Evolutionary conservation across 2,329 filamentous ascomycete species (phyloP).

Genomic region (Alternaria tenuissima): DNA sequence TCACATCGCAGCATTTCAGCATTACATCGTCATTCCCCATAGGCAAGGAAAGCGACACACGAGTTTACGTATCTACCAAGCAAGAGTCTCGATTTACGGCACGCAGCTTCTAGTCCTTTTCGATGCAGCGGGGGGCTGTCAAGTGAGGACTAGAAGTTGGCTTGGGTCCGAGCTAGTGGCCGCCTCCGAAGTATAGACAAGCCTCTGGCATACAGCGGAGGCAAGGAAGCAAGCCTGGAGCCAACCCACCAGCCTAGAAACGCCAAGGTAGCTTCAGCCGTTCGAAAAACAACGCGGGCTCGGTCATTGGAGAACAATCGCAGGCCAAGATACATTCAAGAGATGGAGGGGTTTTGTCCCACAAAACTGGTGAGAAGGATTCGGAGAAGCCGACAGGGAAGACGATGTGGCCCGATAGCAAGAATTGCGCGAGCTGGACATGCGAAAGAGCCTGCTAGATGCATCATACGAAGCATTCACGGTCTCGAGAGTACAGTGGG

Average conservation of each 20-base stretch:
- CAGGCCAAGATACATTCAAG: constrained; percentile 40
- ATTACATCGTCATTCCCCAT: neutral
- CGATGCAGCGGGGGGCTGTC: neutral
- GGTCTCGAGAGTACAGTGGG: neutral
- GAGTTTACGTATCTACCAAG: constrained; percentile 16
- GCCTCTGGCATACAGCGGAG: constrained; percentile 34
- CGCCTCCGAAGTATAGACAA: constrained; percentile 33
- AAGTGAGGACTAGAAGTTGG: neutral
- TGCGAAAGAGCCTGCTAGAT: neutral
- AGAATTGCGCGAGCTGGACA: constrained; percentile 4
- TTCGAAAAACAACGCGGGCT: constrained; percentile 14
- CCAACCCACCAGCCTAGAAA: constrained; percentile 36
- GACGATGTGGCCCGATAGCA: constrained; percentile 8
- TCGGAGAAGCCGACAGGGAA: constrained; percentile 36
- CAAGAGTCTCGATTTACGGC: constrained; percentile 9
- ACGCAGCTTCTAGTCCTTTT: neutral
- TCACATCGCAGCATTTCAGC: constrained; percentile 13
- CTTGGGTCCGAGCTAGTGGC: constrained; percentile 13
- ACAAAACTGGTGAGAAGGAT: constrained; percentile 12
- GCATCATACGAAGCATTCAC: neutral
- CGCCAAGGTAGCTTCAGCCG: constrained; percentile 37
- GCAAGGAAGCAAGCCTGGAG: constrained; percentile 28
- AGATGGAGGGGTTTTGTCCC: constrained; percentile 27
- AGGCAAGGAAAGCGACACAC: constrained; percentile 11
- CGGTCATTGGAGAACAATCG: constrained; percentile 36